Conservation (phyloP, 257 asterid species). For the Solanum ossicruentum region DNA sequence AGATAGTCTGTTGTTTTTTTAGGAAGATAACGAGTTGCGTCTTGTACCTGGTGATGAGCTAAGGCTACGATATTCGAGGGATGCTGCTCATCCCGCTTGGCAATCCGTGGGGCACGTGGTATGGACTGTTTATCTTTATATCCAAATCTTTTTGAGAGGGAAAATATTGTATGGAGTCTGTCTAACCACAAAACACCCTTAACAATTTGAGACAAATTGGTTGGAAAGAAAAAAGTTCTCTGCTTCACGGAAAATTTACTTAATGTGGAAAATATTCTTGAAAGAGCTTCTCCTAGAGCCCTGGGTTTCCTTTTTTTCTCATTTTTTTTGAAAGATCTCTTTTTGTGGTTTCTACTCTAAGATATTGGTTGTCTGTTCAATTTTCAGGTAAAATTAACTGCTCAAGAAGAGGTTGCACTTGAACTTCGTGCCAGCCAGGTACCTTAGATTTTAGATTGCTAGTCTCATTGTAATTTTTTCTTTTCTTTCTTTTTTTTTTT, state of each 20-base stretch:
- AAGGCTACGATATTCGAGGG: constrained; percentile 91
- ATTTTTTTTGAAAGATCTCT: not conserved
- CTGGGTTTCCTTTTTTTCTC: not conserved
- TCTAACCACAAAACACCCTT: not conserved
- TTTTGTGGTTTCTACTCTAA: not conserved
- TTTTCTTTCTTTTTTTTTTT: not conserved
- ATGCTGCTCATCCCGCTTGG: constrained; percentile 94
- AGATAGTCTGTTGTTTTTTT: not conserved
- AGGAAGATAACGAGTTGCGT: constrained; percentile 99
- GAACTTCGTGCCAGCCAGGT: constrained; percentile 99
- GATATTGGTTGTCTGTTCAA: not conserved
- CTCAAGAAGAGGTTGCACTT: constrained; percentile 99
- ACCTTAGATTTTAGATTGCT: not conserved
- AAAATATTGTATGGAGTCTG: not conserved
- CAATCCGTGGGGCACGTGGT: constrained; percentile 99
- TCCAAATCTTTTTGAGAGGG: not conserved
- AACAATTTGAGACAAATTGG: not conserved
- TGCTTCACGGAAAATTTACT: not conserved
- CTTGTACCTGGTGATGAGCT: constrained; percentile 99
- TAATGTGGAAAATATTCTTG: not conserved
- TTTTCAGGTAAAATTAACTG: constrained; percentile 79
- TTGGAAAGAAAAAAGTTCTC: not conserved
- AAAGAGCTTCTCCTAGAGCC: not conserved
- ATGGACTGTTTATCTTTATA: constrained; percentile 11
- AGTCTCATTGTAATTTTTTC: not conserved